A percentile compares a stretch with the other conserved stretches of the same genome.
These are phyloP conservation scores for Gossypium davidsonii DNA, from an alignment of 441 rosid genomes.

Conservation along the genomic window DNA sequence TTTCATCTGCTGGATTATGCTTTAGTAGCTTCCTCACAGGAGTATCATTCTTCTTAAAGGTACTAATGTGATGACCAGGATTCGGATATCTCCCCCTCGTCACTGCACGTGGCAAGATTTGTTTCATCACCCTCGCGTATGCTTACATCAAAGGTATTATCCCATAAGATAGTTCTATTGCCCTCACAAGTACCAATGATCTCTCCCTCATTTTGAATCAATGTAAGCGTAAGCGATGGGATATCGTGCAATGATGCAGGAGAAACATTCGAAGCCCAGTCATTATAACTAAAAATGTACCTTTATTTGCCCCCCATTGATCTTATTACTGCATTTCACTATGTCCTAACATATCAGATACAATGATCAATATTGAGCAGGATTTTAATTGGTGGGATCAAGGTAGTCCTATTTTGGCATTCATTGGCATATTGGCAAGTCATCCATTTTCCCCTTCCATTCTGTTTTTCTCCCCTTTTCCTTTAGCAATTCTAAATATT, in stretches of 20 bases:
- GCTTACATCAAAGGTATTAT: neutral
- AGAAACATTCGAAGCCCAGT: neutral
- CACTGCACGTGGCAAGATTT: neutral
- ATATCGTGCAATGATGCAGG: neutral
- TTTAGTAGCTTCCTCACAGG: constrained; percentile 29
- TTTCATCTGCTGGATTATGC: constrained; percentile 32
- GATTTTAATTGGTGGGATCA: constrained; percentile 17
- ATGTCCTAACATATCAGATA: neutral
- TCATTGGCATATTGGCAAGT: constrained; percentile 27
- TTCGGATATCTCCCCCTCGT: neutral
- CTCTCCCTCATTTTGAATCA: too few relatives aligned
- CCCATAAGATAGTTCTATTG: too few relatives aligned
- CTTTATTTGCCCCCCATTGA: too few relatives aligned
- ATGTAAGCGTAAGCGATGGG: neutral
- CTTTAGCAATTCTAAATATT: neutral
- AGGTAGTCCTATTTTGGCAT: constrained; percentile 24
- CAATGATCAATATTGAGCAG: constrained; percentile 20
- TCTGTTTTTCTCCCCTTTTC: neutral
- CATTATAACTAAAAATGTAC: neutral
- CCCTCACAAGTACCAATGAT: too few relatives aligned
- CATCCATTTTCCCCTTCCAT: too few relatives aligned
- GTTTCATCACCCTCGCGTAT: neutral
- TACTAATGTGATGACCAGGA: neutral
- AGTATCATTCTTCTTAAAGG: constrained; percentile 36
- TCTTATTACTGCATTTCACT: neutral